phyloP scores from a whole-genome alignment of 169 alveolate species.

The Plasmodium cynomolgi region DNA sequence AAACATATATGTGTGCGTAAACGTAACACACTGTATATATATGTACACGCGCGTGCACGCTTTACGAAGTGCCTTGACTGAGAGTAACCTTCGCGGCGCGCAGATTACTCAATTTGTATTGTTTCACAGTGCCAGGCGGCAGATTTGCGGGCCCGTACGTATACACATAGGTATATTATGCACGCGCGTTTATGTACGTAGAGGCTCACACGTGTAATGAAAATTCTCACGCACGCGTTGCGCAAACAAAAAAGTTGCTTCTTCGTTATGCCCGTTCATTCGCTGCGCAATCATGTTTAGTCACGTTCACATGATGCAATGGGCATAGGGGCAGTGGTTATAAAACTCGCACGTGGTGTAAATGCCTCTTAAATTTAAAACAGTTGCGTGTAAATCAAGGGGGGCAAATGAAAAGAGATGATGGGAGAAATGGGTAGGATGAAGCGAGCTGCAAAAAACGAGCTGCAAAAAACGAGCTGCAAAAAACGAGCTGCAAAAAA shows the following conservation, averaged over 20 bases:
- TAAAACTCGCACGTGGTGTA: background rate
- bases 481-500: background rate
- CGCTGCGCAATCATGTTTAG: background rate
- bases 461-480: background rate
- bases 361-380: background rate
- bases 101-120: background rate
- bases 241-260: background rate
- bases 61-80: background rate
- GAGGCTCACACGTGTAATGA: background rate
- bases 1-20: background rate
- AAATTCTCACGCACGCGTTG: background rate
- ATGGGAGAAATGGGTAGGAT: background rate
- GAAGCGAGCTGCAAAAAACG: background rate
- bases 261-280: slow-evolving; percentile 2
- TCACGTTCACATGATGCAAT: background rate
- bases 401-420: background rate
- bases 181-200: background rate
- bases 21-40: background rate
- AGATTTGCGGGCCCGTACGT: background rate
- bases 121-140: background rate
- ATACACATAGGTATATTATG: background rate
- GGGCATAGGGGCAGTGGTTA: background rate
- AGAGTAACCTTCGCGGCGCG: background rate
- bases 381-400: background rate
- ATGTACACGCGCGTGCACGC: background rate